Percentiles rank a stretch among this genome's conserved stretches.
phyloP scores from a whole-genome alignment of 768 basidiomycete genomes.

The Rhodotorula diobovata region DNA sequence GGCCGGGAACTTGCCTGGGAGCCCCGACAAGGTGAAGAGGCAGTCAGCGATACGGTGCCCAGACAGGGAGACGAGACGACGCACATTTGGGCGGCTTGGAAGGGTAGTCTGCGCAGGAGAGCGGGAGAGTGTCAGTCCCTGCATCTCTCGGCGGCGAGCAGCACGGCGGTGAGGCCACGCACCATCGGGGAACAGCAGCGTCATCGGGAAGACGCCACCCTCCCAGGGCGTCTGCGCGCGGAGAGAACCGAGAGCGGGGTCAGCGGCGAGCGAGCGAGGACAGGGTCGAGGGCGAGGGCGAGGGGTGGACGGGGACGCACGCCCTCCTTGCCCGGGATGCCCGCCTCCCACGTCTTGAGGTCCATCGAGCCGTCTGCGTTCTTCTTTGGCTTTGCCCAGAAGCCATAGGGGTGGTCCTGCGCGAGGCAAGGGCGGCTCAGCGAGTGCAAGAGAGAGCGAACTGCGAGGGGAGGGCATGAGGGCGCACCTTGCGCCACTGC shows the following conservation, averaged over 20 bases:
- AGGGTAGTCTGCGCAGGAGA: slow-evolving; percentile 66
- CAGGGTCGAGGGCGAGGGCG: no score
- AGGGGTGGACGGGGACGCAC: slow-evolving; percentile 54
- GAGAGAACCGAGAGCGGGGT: background rate
- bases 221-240: slow-evolving; percentile 84
- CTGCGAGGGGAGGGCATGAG: slow-evolving; percentile 9
- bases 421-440: background rate
- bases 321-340: slow-evolving; percentile 85
- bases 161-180: slow-evolving; percentile 13
- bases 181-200: slow-evolving; percentile 97
- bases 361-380: slow-evolving; percentile 88
- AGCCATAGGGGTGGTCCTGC: slow-evolving; percentile 61
- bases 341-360: slow-evolving; percentile 96
- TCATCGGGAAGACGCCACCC: slow-evolving; percentile 85
- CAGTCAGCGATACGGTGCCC: background rate
- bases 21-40: background rate
- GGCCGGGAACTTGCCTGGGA: slow-evolving; percentile 48
- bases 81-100: slow-evolving; percentile 84
- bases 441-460: background rate
- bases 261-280: no score
- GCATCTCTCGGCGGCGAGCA: no score
- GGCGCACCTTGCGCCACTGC: slow-evolving; percentile 92
- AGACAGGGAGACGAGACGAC: background rate
- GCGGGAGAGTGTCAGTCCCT: background rate
- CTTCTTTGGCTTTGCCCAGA: slow-evolving; percentile 91